Conservation (phyloP, 163 green algal species). For the Chlorella variabilis region DNA sequence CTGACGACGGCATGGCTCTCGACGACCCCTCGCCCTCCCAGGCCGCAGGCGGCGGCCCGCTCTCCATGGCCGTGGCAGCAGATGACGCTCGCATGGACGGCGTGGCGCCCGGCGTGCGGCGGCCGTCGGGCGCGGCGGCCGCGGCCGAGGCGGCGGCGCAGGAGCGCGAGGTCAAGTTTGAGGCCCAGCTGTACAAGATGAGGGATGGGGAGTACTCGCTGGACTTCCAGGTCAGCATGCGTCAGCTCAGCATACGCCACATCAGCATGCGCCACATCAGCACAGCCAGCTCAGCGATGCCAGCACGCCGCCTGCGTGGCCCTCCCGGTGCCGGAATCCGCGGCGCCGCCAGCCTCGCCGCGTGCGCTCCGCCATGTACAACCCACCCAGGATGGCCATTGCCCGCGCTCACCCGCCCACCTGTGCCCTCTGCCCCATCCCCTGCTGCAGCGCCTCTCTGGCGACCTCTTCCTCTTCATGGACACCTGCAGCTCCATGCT, state of each 20-base stretch:
- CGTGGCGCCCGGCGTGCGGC: not conserved
- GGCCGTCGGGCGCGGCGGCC: not conserved
- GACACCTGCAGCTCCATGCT: slow-evolving; percentile 77
- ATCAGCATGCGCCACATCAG: too few relatives aligned
- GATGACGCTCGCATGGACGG: not conserved
- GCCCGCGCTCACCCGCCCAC: not conserved
- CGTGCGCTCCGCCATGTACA: too few relatives aligned
- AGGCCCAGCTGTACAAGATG: slow-evolving; percentile 94
- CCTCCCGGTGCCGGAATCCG: too few relatives aligned
- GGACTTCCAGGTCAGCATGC: slow-evolving; percentile 85
- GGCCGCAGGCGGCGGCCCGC: not conserved
- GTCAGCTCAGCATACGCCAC: too few relatives aligned
- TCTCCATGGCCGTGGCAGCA: slow-evolving; percentile 5
- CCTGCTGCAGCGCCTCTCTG: slow-evolving; percentile 58
- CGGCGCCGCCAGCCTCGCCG: too few relatives aligned
- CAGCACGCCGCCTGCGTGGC: too few relatives aligned
- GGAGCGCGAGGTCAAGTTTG: slow-evolving; percentile 81
- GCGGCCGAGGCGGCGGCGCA: slow-evolving; percentile 3
- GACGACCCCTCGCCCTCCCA: slow-evolving; percentile 14
- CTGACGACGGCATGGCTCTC: not conserved
- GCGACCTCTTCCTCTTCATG: slow-evolving; percentile 82
- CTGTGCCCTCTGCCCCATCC: not conserved
- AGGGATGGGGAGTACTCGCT: slow-evolving; percentile 94
- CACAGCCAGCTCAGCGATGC: too few relatives aligned
- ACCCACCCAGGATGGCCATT: too few relatives aligned